Conservation (phyloP, 345 rosid genomes). For the Stellera chamaejasme region DNA sequence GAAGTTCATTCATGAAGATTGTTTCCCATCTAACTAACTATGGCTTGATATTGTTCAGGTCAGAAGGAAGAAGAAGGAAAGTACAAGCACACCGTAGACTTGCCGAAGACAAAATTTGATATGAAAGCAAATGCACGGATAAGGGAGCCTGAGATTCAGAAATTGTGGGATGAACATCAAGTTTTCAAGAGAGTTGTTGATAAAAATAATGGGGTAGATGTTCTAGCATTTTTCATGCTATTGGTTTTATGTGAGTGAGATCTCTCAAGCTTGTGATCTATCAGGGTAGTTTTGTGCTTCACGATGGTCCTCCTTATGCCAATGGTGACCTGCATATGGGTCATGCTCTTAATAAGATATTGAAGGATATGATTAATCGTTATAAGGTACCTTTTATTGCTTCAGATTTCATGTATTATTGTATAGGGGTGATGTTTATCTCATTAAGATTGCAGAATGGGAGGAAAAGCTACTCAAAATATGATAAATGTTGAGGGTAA, state of each 20-base stretch:
- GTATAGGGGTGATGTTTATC: too few relatives aligned
- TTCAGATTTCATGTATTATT: background rate
- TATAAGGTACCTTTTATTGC: constrained; percentile 49
- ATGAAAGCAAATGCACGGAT: constrained; percentile 85
- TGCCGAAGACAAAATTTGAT: constrained; percentile 79
- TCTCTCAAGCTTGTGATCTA: constrained; percentile 18
- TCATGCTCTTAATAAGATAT: constrained; percentile 92
- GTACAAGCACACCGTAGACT: constrained; percentile 85
- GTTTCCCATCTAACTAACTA: too few relatives aligned
- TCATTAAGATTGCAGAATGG: too few relatives aligned
- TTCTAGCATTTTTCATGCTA: constrained; percentile 2
- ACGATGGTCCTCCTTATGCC: constrained; percentile 98
- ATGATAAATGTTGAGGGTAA: too few relatives aligned
- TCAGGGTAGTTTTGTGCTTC: constrained; percentile 83
- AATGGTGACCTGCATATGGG: constrained; percentile 93
- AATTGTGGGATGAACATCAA: constrained; percentile 77
- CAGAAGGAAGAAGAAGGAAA: constrained; percentile 79
- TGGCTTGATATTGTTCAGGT: constrained; percentile 34
- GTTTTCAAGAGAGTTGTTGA: constrained; percentile 70
- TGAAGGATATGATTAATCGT: constrained; percentile 92
- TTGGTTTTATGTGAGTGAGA: constrained; percentile 13
- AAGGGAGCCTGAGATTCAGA: constrained; percentile 94
- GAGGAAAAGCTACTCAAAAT: too few relatives aligned
- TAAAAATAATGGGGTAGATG: constrained; percentile 70
- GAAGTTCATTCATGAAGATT: too few relatives aligned